Evolutionary conservation across 768 basidiomycete genomes (phyloP).

Genomic region (Russula earlei): DNA sequence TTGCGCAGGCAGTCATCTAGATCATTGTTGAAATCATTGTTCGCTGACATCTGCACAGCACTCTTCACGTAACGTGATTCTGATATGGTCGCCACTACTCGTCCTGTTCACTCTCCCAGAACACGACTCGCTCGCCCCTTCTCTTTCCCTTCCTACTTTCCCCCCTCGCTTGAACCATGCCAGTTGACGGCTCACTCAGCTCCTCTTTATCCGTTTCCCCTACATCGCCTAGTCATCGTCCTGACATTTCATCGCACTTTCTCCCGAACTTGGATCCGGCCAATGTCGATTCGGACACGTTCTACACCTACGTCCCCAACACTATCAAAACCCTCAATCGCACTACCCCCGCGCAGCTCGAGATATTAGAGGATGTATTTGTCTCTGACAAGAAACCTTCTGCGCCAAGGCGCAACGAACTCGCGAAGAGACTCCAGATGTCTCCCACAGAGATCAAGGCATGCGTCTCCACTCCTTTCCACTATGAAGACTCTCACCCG

Average conservation of each 20-base stretch:
- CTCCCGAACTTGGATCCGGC: constrained; percentile 52
- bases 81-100: too few species aligned
- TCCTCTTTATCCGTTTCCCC: not conserved
- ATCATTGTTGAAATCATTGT: too few species aligned
- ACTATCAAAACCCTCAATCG: constrained; percentile 92
- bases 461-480: constrained; percentile 22
- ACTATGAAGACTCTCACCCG: not conserved
- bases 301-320: constrained; percentile 83
- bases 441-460: constrained; percentile 93
- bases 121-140: too few species aligned
- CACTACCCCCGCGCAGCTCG: constrained; percentile 81
- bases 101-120: too few species aligned
- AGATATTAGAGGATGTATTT: constrained; percentile 82
- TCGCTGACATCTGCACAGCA: too few species aligned
- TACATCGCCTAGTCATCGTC: constrained; percentile 5
- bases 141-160: not conserved
- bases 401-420: constrained; percentile 62
- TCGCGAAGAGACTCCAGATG: constrained; percentile 83
- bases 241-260: constrained; percentile 39
- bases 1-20: too few species aligned
- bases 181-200: constrained; percentile 11
- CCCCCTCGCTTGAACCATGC: not conserved
- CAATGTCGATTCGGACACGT: constrained; percentile 69
- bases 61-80: too few species aligned
- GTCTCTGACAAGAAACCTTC: constrained; percentile 88